phyloP scores from a whole-genome alignment of 2,329 filamentous ascomycete species.

The Exophiala xenobiotica region DNA sequence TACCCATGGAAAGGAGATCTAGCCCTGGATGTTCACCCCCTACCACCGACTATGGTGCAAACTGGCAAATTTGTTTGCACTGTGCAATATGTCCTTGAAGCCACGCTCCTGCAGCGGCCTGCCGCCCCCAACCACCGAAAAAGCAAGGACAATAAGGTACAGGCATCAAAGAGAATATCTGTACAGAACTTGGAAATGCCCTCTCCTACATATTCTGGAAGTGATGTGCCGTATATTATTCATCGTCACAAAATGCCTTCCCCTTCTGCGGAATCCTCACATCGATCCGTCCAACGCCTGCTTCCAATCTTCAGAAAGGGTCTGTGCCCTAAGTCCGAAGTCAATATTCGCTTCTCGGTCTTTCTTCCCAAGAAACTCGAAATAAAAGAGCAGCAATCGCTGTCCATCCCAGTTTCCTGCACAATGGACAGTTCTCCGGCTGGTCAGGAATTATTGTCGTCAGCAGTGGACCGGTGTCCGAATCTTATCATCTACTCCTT shows the following conservation, averaged over 20 bases:
- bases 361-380: conserved; percentile 7
- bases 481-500: conserved; percentile 4
- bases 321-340: background rate
- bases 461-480: background rate
- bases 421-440: background rate
- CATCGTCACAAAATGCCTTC: conserved; percentile 6
- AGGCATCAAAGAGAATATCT: background rate
- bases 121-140: background rate
- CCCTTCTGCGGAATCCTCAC: background rate
- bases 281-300: background rate
- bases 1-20: conserved; percentile 14
- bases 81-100: conserved; percentile 10
- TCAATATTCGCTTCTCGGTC: conserved; percentile 11
- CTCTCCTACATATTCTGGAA: background rate
- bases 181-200: conserved; percentile 6
- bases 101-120: background rate
- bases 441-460: background rate
- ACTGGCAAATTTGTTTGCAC: conserved; percentile 7
- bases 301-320: background rate
- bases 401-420: conserved; percentile 5
- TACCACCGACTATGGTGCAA: conserved; percentile 13
- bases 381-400: conserved; percentile 7
- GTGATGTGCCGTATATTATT: conserved; percentile 6
- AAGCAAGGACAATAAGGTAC: background rate
- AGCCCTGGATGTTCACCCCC: conserved; percentile 7